Evolutionary conservation across 2,329 filamentous ascomycete genomes (phyloP), one percentile per base, ranked within the genome.

Genomic region (Magnaporthales sp.): DNA sequence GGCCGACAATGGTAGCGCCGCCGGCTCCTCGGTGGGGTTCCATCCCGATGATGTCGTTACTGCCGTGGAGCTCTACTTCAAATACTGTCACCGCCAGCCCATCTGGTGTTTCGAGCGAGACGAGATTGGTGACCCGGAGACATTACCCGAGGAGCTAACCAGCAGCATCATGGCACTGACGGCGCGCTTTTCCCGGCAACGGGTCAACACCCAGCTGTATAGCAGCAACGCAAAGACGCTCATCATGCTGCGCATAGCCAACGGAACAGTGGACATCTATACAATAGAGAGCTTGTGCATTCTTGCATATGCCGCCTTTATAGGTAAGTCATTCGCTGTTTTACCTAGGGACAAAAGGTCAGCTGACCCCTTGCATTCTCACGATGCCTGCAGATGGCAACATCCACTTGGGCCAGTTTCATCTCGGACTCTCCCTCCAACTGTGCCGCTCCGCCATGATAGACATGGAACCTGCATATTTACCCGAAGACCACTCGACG

Each of bases 271-370:
- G 2, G 79, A 80, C 64, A 72, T 84, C 2, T 74, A 77, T 19
- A 84, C 81, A 0, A 80, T 84, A 3, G 81, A 84, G 69, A 83
- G 81, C 69, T 69, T 84, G 8, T 84, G 82, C 71, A 72, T 84
- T 4, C 75, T 84, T 1, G 79, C 81, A 0, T 83, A 81, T 62
- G 81, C 80, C 2, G 80, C 77, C 0, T 84, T 84, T 66, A 78
- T 83, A 65, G 81, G 82, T 81, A 78, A 46, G 71, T 13, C 1
- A 22, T 22, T 24, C 3, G 3, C 2, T 7, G n/a, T 38, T 26
- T 22, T 29, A 24, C 15, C 24, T 46, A 15, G 38, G 24, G 26
- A 27, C 22, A 54, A 54, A n/a, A 31, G 38, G 27, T 65, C 51
- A 26, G 30, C 61, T 63, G 61, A 63, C 61, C 9, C 8, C 1